Conservation (phyloP, 176 grass and related monocot genomes). For the Oropetium thomaeum region DNA sequence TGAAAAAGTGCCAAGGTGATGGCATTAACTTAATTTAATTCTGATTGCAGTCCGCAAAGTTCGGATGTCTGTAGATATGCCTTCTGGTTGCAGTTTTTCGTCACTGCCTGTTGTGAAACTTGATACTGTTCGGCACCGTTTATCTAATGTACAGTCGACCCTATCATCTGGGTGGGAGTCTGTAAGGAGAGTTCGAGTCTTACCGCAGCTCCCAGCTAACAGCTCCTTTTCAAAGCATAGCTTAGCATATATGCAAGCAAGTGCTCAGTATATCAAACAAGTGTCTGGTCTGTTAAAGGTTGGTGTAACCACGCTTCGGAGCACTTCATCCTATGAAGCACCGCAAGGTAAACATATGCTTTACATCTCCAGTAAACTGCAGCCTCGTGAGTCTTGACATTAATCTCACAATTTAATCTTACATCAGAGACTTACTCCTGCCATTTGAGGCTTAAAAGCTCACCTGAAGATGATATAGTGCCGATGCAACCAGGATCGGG, state of each 20-base stretch:
- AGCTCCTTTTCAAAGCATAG: slow-evolving; percentile 91
- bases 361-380: slow-evolving; percentile 12
- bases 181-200: slow-evolving; percentile 68
- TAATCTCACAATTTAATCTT: slow-evolving; percentile 32
- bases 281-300: slow-evolving; percentile 92
- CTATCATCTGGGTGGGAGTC: slow-evolving; percentile 88
- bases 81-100: slow-evolving; percentile 83
- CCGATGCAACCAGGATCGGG: slow-evolving; percentile 96
- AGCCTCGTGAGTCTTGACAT: slow-evolving; percentile 22
- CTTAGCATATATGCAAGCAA: slow-evolving; percentile 96
- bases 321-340: slow-evolving; percentile 72
- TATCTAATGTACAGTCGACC: slow-evolving; percentile 78
- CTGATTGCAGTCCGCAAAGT: slow-evolving; percentile 79
- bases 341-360: slow-evolving; percentile 63
- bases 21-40: slow-evolving; percentile 38
- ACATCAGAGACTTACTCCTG: slow-evolving; percentile 85
- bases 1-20: not conserved
- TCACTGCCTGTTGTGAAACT: slow-evolving; percentile 71
- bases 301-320: slow-evolving; percentile 73
- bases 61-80: slow-evolving; percentile 94
- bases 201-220: slow-evolving; percentile 63
- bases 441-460: slow-evolving; percentile 89
- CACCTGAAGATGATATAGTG: slow-evolving; percentile 62
- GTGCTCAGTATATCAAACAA: slow-evolving; percentile 93
- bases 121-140: slow-evolving; percentile 66